Percentiles rank a stretch among this genome's conserved stretches.
Conservation (phyloP, 2,329 filamentous ascomycete genomes). For the Alternaria sp. region DNA sequence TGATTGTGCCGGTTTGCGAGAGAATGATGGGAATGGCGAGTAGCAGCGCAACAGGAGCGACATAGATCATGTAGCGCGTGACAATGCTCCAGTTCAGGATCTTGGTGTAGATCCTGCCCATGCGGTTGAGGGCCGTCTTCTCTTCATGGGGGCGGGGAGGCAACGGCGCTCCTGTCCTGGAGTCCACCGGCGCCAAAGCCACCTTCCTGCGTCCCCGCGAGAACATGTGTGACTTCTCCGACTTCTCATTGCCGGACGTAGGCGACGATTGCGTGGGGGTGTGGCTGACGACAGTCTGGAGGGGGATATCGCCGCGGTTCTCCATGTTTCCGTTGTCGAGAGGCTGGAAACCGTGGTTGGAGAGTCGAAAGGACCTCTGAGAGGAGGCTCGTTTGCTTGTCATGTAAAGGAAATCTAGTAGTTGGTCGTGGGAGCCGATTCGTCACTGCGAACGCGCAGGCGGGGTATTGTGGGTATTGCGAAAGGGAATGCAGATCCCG, state of each 20-base stretch:
- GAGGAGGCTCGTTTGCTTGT: slow-evolving; percentile 34
- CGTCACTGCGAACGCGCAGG: slow-evolving; percentile 15
- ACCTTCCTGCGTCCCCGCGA: slow-evolving; percentile 42
- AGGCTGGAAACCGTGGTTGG: slow-evolving; percentile 46
- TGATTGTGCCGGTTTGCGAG: slow-evolving; percentile 55
- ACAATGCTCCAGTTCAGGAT: slow-evolving; percentile 68
- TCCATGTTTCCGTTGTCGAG: slow-evolving; percentile 49
- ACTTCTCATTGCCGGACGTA: slow-evolving; percentile 37
- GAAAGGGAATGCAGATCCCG: slow-evolving; percentile 10
- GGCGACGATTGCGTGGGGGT: slow-evolving; percentile 46
- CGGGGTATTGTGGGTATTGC: slow-evolving; percentile 4
- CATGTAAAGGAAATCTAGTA: slow-evolving; percentile 21
- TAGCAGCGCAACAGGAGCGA: slow-evolving; percentile 62
- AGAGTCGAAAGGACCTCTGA: slow-evolving; percentile 43
- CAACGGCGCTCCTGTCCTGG: slow-evolving; percentile 33
- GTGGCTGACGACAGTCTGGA: slow-evolving; percentile 61
- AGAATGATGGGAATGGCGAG: slow-evolving; percentile 69
- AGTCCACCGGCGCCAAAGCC: slow-evolving; percentile 32
- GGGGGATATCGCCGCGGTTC: slow-evolving; percentile 64
- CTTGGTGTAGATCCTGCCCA: slow-evolving; percentile 66
- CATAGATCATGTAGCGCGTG: slow-evolving; percentile 69
- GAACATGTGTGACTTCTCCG: slow-evolving; percentile 50
- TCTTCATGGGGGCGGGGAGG: slow-evolving; percentile 54
- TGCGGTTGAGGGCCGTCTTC: slow-evolving; percentile 60
- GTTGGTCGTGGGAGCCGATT: slow-evolving; percentile 17